Percentiles rank a stretch among this genome's conserved stretches.
Conservation (phyloP, 495 filamentous ascomycete species). For the Terfezia claveryi region DNA sequence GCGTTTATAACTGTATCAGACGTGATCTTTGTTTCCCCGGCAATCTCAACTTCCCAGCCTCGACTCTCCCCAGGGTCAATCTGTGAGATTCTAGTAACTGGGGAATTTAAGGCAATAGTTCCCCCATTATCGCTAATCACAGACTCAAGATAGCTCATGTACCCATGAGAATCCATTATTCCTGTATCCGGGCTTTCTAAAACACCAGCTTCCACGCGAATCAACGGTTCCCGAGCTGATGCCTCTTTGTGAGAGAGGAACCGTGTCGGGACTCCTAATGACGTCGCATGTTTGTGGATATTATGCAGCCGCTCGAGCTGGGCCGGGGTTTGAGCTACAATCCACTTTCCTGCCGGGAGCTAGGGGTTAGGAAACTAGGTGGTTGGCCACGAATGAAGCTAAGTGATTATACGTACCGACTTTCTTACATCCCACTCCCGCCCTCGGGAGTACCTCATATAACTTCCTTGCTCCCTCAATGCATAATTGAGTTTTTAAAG, state of each 20-base stretch:
- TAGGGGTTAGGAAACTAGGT: neutral
- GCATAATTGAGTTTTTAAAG: slow-evolving; percentile 70
- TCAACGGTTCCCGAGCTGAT: slow-evolving; percentile 43
- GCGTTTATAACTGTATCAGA: slow-evolving; percentile 61
- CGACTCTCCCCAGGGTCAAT: slow-evolving; percentile 20
- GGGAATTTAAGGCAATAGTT: slow-evolving; percentile 37
- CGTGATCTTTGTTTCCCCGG: slow-evolving; percentile 32
- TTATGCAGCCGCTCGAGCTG: slow-evolving; percentile 45
- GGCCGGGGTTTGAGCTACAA: slow-evolving; percentile 58
- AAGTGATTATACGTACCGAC: slow-evolving; percentile 18
- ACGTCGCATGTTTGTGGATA: slow-evolving; percentile 41
- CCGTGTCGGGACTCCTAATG: slow-evolving; percentile 48
- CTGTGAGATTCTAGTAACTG: slow-evolving; percentile 37
- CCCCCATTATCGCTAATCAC: slow-evolving; percentile 59
- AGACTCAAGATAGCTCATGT: slow-evolving; percentile 62
- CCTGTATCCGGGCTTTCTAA: slow-evolving; percentile 69
- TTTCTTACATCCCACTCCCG: slow-evolving; percentile 35
- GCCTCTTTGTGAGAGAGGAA: slow-evolving; percentile 44
- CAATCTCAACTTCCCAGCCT: neutral
- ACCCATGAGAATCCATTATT: slow-evolving; percentile 67
- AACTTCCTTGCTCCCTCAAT: slow-evolving; percentile 50
- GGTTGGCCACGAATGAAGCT: neutral
- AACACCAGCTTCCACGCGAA: slow-evolving; percentile 44
- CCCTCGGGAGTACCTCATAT: slow-evolving; percentile 48
- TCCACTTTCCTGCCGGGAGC: slow-evolving; percentile 51